Conservation (phyloP, 139 green algal species). For the Monoraphidium neglectum region DNA sequence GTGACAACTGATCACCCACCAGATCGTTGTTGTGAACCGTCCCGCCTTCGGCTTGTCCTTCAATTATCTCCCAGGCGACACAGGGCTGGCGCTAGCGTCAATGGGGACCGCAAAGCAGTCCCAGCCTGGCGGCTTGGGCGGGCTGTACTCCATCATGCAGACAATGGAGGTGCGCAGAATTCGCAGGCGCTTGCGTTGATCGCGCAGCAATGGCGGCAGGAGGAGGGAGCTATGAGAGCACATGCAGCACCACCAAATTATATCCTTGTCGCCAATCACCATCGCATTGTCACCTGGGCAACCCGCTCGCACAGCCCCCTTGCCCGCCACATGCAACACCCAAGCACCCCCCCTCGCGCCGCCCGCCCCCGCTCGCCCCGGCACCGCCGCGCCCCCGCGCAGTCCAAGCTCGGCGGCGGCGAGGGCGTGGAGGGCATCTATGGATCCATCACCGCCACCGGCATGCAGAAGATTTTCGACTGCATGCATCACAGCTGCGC, state of each 20-base stretch:
- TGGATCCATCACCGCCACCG: constrained; percentile 75
- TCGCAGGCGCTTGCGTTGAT: too few relatives aligned
- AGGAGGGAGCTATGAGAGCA: too few relatives aligned
- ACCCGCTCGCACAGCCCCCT: background rate
- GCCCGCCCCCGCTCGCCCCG: background rate
- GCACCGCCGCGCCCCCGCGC: background rate
- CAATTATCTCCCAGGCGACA: too few relatives aligned
- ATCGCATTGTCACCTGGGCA: background rate
- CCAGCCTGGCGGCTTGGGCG: constrained; percentile 17
- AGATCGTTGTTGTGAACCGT: too few relatives aligned
- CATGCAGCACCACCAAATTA: too few relatives aligned
- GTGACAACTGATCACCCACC: too few relatives aligned
- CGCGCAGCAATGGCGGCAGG: too few relatives aligned
- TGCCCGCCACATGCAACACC: background rate
- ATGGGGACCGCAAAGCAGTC: too few relatives aligned
- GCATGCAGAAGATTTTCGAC: constrained; percentile 79
- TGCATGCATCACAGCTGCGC: constrained; percentile 63
- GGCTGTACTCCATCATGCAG: constrained; percentile 67
- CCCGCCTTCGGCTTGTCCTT: too few relatives aligned
- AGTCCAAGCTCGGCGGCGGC: constrained; percentile 88
- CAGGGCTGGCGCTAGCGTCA: too few relatives aligned
- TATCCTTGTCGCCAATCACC: background rate
- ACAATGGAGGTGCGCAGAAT: constrained; percentile 46
- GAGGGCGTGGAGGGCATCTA: constrained; percentile 94
- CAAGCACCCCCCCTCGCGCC: background rate